Conservation (phyloP, 345 rosid genomes). For the Sonneratia caseolaris region DNA sequence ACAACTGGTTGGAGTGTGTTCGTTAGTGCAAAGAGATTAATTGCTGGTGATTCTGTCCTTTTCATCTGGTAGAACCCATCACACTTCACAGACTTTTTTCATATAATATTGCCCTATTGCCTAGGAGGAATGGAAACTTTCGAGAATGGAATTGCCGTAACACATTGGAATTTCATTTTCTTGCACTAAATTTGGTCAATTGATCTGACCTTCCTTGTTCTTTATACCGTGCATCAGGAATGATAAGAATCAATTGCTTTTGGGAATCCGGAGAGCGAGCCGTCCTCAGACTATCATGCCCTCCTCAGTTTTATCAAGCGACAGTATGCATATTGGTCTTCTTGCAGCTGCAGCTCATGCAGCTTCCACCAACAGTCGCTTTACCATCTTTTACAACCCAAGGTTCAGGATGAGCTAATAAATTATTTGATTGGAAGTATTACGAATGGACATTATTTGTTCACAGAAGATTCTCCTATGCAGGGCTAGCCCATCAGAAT, state of each 20-base stretch:
- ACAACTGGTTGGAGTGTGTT: slow-evolving; percentile 52
- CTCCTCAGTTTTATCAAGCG: slow-evolving; percentile 40
- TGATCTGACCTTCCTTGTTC: not conserved
- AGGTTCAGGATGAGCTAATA: slow-evolving; percentile 17
- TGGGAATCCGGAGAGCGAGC: slow-evolving; percentile 41
- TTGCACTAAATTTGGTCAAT: not conserved
- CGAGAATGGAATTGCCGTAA: not conserved
- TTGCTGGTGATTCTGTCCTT: slow-evolving; percentile 45
- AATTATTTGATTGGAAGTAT: not conserved
- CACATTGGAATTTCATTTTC: not conserved
- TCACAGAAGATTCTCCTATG: slow-evolving; percentile 12
- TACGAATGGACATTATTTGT: not conserved
- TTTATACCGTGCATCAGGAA: slow-evolving; percentile 22
- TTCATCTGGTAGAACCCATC: slow-evolving; percentile 26
- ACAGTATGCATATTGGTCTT: slow-evolving; percentile 48
- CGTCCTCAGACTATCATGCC: slow-evolving; percentile 45
- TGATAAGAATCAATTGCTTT: slow-evolving; percentile 37
- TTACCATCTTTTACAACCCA: slow-evolving; percentile 38
- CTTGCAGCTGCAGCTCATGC: slow-evolving; percentile 54
- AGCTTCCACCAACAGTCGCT: slow-evolving; percentile 39
- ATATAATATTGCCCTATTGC: not conserved
- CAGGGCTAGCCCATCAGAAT: slow-evolving; percentile 61
- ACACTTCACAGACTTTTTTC: not conserved
- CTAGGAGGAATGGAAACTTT: not conserved
- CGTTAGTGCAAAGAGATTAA: slow-evolving; percentile 43